These are phyloP conservation scores for Venturia nashicola DNA, from an alignment of 2,329 filamentous ascomycete genomes.

Conservation along the genomic window DNA sequence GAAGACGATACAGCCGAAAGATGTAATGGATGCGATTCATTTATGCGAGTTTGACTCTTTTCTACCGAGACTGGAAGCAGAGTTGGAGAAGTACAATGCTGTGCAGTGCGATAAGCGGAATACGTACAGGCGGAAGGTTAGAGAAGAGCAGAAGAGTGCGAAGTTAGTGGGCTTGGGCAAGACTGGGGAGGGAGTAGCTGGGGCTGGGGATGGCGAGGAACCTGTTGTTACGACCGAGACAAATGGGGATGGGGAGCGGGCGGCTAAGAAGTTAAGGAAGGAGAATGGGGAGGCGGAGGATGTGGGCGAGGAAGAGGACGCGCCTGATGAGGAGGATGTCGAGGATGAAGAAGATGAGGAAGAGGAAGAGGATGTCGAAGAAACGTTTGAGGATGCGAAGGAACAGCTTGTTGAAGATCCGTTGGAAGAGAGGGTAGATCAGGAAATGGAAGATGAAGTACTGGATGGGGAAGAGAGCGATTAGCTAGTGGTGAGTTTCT, in stretches of 20 bases:
- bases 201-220: constrained; percentile 29
- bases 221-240: constrained; percentile 40
- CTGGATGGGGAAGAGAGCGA: constrained; percentile 8
- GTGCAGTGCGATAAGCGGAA: constrained; percentile 64
- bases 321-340: constrained; percentile 28
- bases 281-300: constrained; percentile 26
- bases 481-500: background rate
- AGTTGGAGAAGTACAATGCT: constrained; percentile 65
- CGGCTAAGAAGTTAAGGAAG: constrained; percentile 18
- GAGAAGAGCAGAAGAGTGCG: constrained; percentile 43
- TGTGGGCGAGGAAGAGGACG: constrained; percentile 24
- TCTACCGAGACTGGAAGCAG: constrained; percentile 57
- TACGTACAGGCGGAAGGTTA: constrained; percentile 57
- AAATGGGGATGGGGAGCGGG: constrained; percentile 26
- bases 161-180: constrained; percentile 16
- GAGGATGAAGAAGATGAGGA: constrained; percentile 34
- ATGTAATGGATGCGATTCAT: constrained; percentile 67
- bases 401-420: constrained; percentile 7
- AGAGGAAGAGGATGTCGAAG: constrained; percentile 37
- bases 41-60: constrained; percentile 65
- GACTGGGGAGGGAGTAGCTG: constrained; percentile 15
- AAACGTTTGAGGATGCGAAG: constrained; percentile 36
- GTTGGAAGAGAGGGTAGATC: constrained; percentile 6
- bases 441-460: constrained; percentile 8
- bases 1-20: constrained; percentile 65